Evolutionary conservation across 805 yeast genomes (phyloP), one percentile per base, ranked within the genome.

Genomic region (Sugiyamaella chiloensis): DNA sequence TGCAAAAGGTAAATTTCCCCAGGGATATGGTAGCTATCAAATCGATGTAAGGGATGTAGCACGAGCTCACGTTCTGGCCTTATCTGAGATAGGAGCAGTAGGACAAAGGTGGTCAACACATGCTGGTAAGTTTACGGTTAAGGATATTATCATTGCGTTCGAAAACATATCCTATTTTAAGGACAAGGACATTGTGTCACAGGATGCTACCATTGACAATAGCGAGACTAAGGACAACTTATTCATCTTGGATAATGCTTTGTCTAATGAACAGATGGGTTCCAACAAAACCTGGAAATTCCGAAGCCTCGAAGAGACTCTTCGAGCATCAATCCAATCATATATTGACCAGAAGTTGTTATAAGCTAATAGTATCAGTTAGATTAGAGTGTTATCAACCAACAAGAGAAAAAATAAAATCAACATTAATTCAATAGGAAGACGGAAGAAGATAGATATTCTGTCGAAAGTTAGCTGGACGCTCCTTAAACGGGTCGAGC

Each of bases 31-130:
- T 12, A 17, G 31, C n/a, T 16, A 60, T 12, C 70, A 59, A 39
- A 68, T 75, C 30, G 85, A 81, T 60, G 85, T 81, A 3, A 70
- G 85, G 57, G 86, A 82, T 57, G 83, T 78, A 34, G 84, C 86
- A 5, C 58, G 58, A 44, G 79, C 82, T 5, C 87, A 82, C 58
- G 57, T 79, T 9, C 53, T 60, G 14, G 81, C 83, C 3, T 66
- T 78, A 48, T 74, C 73, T 62, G 45, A 63, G 61, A 24, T 52
- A 8, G 51, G 48, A 12, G 44, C 62, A 4, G 53, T 35, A 17
- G 55, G 49, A 4, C 21, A 44, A 42, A 31, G 54, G 26, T 51
- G 50, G 50, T 29, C 37, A 14, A 24, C 47, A 24, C 24, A 36
- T n/a, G 12, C 23, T 26, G 12, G 29, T 19, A 26, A n/a, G 5